Percentiles rank a stretch among this genome's conserved stretches.
phyloP scores from a whole-genome alignment of 2,329 filamentous ascomycete genomes.

The Fusarium sp. region DNA sequence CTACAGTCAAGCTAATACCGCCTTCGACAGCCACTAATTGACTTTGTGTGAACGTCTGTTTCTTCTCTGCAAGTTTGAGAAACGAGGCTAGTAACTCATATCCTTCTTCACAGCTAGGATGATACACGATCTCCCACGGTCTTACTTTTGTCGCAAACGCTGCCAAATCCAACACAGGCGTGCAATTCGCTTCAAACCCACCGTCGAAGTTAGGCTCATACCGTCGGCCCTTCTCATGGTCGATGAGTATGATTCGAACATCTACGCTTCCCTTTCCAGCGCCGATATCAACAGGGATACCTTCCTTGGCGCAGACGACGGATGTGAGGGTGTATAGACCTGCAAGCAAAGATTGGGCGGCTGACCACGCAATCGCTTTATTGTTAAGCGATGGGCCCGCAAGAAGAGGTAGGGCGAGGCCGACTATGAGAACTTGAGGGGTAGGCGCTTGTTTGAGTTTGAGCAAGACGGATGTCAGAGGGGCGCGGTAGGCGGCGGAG shows the following conservation, averaged over 20 bases:
- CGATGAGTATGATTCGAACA: conserved; percentile 78
- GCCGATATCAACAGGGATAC: conserved; percentile 69
- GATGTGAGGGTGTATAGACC: conserved; percentile 84
- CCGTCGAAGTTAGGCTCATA: conserved; percentile 54
- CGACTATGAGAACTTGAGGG: conserved; percentile 62
- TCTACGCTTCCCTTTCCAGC: conserved; percentile 77
- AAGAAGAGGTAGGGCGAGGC: conserved; percentile 74
- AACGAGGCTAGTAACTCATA: conserved; percentile 68
- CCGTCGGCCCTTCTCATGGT: conserved; percentile 63
- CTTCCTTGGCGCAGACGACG: conserved; percentile 74
- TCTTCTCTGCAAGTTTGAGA: conserved; percentile 61
- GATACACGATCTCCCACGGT: conserved; percentile 75
- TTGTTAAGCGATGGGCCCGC: conserved; percentile 59
- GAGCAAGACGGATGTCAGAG: conserved; percentile 67
- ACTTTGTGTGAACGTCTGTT: conserved; percentile 62
- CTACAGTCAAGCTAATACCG: conserved; percentile 61
- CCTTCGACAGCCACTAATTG: conserved; percentile 67
- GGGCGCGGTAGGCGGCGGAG: conserved; percentile 70
- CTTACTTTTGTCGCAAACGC: conserved; percentile 67
- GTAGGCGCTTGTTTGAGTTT: conserved; percentile 56
- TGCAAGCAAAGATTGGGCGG: conserved; percentile 80
- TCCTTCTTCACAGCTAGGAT: conserved; percentile 74
- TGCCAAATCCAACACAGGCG: conserved; percentile 63
- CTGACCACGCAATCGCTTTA: conserved; percentile 70
- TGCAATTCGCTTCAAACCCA: conserved; percentile 60